A percentile compares a stretch with the other conserved stretches of the same genome.
phyloP scores from a whole-genome alignment of 495 filamentous ascomycete genomes.

The Pyrenula aspistea region DNA sequence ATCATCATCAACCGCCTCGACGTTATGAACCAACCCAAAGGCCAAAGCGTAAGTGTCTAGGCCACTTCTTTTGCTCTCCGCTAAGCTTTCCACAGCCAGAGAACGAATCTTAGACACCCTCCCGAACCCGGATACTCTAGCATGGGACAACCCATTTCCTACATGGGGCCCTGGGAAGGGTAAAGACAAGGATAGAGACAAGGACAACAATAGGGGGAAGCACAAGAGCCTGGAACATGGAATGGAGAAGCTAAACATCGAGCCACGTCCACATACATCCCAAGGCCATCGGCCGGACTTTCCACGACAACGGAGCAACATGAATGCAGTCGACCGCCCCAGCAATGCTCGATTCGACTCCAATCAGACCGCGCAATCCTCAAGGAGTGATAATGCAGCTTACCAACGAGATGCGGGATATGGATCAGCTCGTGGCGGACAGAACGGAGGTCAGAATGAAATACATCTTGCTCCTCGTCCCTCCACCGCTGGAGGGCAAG shows the following conservation, averaged over 20 bases:
- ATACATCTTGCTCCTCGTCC: neutral
- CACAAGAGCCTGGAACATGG: constrained; percentile 10
- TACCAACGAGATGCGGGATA: neutral
- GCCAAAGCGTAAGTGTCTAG: neutral
- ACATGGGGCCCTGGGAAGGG: constrained; percentile 43
- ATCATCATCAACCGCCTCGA: neutral
- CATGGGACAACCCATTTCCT: constrained; percentile 61
- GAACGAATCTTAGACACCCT: constrained; percentile 20
- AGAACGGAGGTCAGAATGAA: neutral
- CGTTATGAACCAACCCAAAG: neutral
- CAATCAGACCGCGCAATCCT: neutral
- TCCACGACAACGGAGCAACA: neutral
- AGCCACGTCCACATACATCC: neutral
- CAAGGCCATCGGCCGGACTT: constrained; percentile 14
- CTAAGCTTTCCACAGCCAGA: constrained; percentile 7
- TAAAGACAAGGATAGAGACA: constrained; percentile 23
- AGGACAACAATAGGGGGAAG: constrained; percentile 9
- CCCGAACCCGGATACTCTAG: constrained; percentile 31
- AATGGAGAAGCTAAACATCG: constrained; percentile 7
- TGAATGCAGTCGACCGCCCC: too few relatives aligned
- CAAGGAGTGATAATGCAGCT: neutral
- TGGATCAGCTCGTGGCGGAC: neutral
- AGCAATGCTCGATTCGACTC: neutral
- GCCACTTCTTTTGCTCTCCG: neutral
- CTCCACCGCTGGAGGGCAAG: neutral